Evolutionary conservation across 140 eudicot species (phyloP), one percentile per base, ranked within the genome.

Genomic region (Oenanthe javanica): DNA sequence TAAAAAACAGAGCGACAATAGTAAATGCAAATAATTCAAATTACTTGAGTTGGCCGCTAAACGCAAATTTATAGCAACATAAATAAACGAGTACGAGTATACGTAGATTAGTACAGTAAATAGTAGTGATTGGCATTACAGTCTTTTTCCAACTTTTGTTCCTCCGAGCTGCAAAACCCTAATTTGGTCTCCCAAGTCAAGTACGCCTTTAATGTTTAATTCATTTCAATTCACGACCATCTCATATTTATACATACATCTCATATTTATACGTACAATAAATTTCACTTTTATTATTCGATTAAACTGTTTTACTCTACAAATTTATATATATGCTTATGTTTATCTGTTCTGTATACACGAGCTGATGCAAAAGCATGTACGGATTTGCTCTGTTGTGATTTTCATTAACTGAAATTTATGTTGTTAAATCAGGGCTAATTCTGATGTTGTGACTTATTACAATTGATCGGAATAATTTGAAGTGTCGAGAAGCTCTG

Each of bases 81-180:
- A 0, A 36, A 36, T 14, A 6, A n/a, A 38, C 1, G 23, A 36
- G 40, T 36, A 36, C 2, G 48, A 15, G 23, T 70, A 70, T 70
- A 63, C 40, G 2, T 1, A 36, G 31, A 31, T 0, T 31, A 31
- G 31, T 31, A 31, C n/a, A n/a, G n/a, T n/a, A n/a, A 31, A 31
- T 31, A 36, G 2, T 63, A 63, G 40, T 0, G 40, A 3, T 9
- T 3, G 4, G 1, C 40, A 12, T 23, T 23, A 55, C 16, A 23
- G 2, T 63, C 16, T 9, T 63, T 63, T 11, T 16, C 71, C 71
- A 63, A 63, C 38, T 61, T 23, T 21, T 8, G 69, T n/a, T 4
- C 1, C 70, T 63, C 40, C 36, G 3, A 63, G 78, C 23, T 19
- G 43, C 78, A 74, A 73, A 74, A 74, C 78, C 78, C 78, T 74